Evolutionary conservation across 768 basidiomycete genomes (phyloP), one percentile per base, ranked within the genome.

Genomic region (Rhodocollybia butyracea): DNA sequence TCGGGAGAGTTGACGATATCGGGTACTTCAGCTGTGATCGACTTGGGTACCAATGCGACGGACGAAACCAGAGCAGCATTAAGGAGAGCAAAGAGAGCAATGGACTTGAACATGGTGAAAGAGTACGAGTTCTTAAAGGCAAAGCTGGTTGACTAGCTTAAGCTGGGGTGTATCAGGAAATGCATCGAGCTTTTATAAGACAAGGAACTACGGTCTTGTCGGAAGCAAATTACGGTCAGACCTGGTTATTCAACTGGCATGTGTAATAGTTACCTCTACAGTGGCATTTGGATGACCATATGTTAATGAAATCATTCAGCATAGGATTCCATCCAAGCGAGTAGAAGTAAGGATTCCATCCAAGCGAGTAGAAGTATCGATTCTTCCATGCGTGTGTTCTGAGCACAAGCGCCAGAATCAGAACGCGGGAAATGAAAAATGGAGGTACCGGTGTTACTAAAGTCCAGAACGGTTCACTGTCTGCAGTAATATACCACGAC

Each of bases 31-130:
- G 43, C 30, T 15, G 54, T 21, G 15, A 42, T 24, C 13, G 58
- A 47, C 30, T 29, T 45, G 15, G 43, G 43, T 17, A 29, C 38
- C 29, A 42, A 31, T 19, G 41, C 29, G 19, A 46, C 26, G 29
- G 59, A 59, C 8, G 59, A 46, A 5, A 46, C 59, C 41, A 45
- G 36, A 34, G 41, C 51, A 3, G 59, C 59, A 48, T 51, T 55
- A 21, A 55, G 27, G 46, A 60, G 56, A 51, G 56, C 59, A 31
- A 60, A 60, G 56, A 60, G 59, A 36, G 56, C 59, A 46, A 51
- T 17, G 21, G 26, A 42, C 52, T 54, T 57, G 46, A 57, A 54
- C 46, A 57, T 57, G 51, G n/a, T 51, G 38, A 29, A 36, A n/a
- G n/a, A 22, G 47, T 41, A 47, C n/a, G 40, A n/a, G 24, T 26